Conservation (phyloP, 176 grass and related monocot genomes). For the Triticum turgidum region DNA sequence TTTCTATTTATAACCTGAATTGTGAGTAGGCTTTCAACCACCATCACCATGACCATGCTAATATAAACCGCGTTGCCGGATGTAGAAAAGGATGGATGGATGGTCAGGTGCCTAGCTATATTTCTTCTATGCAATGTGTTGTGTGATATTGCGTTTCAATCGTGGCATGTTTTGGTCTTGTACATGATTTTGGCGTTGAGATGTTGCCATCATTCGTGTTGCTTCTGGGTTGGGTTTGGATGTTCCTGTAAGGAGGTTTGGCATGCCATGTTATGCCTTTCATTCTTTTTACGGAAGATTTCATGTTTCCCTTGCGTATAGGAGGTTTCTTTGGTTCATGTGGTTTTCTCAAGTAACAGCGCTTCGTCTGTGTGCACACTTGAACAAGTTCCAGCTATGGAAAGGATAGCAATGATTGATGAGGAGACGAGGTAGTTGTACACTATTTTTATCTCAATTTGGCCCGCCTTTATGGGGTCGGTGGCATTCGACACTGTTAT, state of each 20-base stretch:
- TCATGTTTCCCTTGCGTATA: neutral
- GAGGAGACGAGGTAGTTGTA: neutral
- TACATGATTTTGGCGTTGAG: neutral
- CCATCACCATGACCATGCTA: neutral
- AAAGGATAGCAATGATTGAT: neutral
- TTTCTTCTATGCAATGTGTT: no score
- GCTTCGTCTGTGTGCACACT: neutral
- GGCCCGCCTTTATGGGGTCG: neutral
- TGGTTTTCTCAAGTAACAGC: neutral
- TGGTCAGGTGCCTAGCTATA: neutral
- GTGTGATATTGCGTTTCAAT: neutral
- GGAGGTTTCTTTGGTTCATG: neutral
- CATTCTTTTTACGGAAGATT: neutral
- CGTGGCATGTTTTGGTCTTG: neutral
- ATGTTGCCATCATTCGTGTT: neutral
- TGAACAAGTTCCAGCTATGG: neutral
- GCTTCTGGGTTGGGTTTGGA: slow-evolving; percentile 1
- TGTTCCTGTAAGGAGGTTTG: neutral
- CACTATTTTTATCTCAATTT: neutral
- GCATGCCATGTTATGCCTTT: neutral
- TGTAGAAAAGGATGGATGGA: neutral
- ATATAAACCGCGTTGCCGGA: neutral
- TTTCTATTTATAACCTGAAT: neutral
- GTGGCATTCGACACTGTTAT: neutral
- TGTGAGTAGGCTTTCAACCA: no score